Evolutionary conservation across 2,329 filamentous ascomycete genomes (phyloP).

Genomic region (Amylocarpus encephaloides): DNA sequence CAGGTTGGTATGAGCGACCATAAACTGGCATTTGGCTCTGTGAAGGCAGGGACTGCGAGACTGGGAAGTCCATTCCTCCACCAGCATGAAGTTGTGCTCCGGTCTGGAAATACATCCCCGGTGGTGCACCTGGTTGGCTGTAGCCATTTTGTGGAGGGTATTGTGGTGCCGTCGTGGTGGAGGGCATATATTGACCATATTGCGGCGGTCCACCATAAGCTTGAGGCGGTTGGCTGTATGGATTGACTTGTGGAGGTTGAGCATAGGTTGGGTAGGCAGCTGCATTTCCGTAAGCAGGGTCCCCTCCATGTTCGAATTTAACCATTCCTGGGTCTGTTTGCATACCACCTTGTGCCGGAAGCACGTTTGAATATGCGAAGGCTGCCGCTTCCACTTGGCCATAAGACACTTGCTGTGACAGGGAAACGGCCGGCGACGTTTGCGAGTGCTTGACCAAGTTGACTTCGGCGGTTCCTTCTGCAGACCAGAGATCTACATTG

Average conservation of each 20-base stretch:
- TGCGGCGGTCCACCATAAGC: conserved; percentile 19
- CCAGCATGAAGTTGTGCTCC: conserved; percentile 9
- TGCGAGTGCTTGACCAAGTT: conserved; percentile 62
- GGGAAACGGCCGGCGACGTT: conserved; percentile 70
- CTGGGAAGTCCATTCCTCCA: conserved; percentile 5
- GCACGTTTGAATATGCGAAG: conserved; percentile 24
- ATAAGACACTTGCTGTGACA: conserved; percentile 73
- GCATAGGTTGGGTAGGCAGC: conserved; percentile 19
- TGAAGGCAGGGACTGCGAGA: conserved; percentile 12
- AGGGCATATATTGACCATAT: conserved; percentile 17
- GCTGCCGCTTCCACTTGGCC: conserved; percentile 43
- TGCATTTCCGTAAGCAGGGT: conserved; percentile 11
- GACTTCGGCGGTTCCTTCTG: conserved; percentile 53
- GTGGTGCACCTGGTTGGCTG: conserved; percentile 32
- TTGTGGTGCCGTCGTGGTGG: conserved; percentile 16
- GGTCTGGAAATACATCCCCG: conserved; percentile 13
- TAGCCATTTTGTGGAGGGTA: conserved; percentile 32
- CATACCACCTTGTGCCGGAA: conserved; percentile 12
- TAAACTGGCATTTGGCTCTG: conserved; percentile 7
- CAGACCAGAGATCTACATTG: conserved; percentile 63
- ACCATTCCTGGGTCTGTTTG: conserved; percentile 5
- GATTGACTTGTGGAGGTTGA: conserved; percentile 23
- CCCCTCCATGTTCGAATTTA: conserved; percentile 15
- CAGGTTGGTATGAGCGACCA: conserved; percentile 12
- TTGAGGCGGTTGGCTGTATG: conserved; percentile 18